Evolutionary conservation across 2,329 filamentous ascomycete genomes (phyloP), one percentile per base, ranked within the genome.

Genomic region (Penicillium sp.): DNA sequence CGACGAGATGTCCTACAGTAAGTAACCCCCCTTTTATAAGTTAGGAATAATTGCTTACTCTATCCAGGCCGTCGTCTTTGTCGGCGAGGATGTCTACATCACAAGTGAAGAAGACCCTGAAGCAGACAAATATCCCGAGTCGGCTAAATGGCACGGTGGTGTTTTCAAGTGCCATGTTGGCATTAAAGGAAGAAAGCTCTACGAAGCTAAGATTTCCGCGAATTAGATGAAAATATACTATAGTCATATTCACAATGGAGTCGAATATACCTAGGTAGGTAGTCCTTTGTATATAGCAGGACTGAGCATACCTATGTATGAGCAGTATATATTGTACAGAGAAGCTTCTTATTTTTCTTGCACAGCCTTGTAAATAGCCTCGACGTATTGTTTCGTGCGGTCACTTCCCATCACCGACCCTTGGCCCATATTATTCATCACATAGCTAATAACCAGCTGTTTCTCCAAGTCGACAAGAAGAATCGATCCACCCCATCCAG

Each of bases 1-100:
- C 90, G 2, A 92, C 90, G 11, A 58, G 55, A 42, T 57, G 58
- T 59, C 56, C 56, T 38, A 58, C 56, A 14, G 56, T 58, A 48
- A 28, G 52, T 35, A 5, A 9, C 14, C 46, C 6, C n/a, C 8
- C 6, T 26, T 47, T 18, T 14, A 35, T 35, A 9, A 16, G 2
- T 3, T 35, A 16, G 3, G 14, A 28, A 4, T 5, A 35, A 35
- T 30, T 21, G 23, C 42, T 33, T 12, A 50, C 23, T 43, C 12
- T 46, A 16, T 48, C 30, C 11, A 58, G 56, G 56, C 56, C 20
- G 56, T 58, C n/a, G 56, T 33, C 14, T 58, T 58, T 43, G 56
- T 28, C 20, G 56, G 43, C 6, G 52, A 58, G 33, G 56, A 58
- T 28, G 47, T 58, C 40, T 58, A 58, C 20, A 58, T 58, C 20